Evolutionary conservation across 176 grass and related monocot species (phyloP).

Genomic region (Aegilops speltoides): DNA sequence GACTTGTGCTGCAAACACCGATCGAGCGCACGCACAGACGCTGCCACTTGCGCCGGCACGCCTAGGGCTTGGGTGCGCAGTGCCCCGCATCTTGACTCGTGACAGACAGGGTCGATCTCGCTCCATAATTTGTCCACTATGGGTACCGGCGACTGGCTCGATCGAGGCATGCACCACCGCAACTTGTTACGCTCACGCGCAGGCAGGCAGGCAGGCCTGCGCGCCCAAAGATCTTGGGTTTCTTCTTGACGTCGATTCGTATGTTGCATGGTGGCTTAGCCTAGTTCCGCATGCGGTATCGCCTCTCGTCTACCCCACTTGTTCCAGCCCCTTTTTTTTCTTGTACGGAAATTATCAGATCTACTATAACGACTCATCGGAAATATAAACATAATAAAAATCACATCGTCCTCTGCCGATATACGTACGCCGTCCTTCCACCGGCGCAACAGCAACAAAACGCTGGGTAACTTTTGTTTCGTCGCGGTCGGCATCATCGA

Average conservation of each 20-base stretch:
- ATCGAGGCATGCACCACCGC: background rate
- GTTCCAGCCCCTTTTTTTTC: too few relatives aligned
- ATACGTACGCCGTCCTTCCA: background rate
- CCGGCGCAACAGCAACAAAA: background rate
- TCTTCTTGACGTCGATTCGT: background rate
- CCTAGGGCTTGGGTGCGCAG: background rate
- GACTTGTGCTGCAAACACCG: background rate
- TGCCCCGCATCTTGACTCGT: background rate
- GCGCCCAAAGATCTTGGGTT: background rate
- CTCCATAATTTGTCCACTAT: background rate
- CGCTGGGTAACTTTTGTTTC: background rate
- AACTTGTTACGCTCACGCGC: slow-evolving; percentile 15
- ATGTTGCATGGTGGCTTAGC: background rate
- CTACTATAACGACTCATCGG: too few relatives aligned
- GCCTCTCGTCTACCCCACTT: too few relatives aligned
- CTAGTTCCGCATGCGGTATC: background rate
- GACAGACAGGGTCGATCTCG: background rate
- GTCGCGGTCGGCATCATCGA: background rate
- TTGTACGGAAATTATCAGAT: too few relatives aligned
- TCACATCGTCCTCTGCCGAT: background rate
- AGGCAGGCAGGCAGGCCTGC: background rate
- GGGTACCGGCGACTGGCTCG: background rate
- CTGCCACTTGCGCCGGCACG: slow-evolving; percentile 1
- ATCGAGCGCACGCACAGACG: background rate
- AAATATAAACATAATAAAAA: too few relatives aligned